Percentiles rank a stretch among this genome's conserved stretches.
Conservation (phyloP, 371 early-diverging fungal genomes). For the Rhizopus sp. region DNA sequence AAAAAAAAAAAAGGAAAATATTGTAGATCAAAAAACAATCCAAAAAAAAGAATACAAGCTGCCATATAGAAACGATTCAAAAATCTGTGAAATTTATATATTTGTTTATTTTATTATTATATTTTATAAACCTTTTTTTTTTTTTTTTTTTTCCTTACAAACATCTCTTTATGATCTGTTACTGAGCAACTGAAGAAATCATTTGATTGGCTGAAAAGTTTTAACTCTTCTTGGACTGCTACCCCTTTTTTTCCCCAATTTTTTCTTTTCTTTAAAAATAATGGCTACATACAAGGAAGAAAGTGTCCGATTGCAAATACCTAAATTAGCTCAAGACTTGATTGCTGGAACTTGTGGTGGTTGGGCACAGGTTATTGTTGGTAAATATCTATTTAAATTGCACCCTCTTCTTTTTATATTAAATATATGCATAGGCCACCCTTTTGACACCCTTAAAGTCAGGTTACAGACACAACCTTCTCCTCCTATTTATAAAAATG, state of each 20-base stretch:
- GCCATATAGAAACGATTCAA: no score
- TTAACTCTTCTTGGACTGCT: background rate
- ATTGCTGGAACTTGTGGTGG: conserved; percentile 87
- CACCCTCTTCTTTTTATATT: background rate
- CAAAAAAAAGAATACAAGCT: no score
- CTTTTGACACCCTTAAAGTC: conserved; percentile 82
- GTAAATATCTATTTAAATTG: conserved; percentile 30
- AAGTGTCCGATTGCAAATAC: conserved; percentile 27
- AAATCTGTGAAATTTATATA: no score
- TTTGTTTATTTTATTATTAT: no score
- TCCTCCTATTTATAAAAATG: conserved; percentile 70
- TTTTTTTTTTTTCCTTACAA: no score
- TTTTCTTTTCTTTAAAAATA: background rate
- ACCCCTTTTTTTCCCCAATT: background rate
- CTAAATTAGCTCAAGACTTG: conserved; percentile 63
- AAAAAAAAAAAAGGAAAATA: no score
- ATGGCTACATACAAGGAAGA: background rate
- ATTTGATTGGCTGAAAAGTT: conserved; percentile 4
- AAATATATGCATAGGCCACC: conserved; percentile 54
- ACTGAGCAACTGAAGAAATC: background rate
- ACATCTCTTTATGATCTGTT: no score
- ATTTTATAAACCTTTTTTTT: no score
- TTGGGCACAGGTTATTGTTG: conserved; percentile 83
- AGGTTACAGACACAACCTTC: conserved; percentile 79
- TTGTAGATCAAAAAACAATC: no score